phyloP scores from a whole-genome alignment of 2,329 filamentous ascomycete species.

The Diaporthe australafricana region DNA sequence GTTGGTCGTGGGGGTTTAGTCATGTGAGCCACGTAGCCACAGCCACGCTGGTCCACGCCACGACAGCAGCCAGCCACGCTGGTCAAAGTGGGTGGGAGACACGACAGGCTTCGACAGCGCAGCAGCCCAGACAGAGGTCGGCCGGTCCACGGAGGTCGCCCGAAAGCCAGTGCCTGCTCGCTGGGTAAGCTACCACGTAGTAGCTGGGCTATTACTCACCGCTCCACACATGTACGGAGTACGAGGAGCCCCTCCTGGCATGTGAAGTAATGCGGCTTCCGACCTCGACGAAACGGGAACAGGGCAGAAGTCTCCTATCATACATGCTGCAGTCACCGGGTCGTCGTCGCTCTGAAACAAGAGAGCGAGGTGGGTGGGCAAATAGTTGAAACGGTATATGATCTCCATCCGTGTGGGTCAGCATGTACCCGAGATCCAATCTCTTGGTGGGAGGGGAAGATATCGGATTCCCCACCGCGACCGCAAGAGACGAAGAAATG shows the following conservation, averaged over 20 bases:
- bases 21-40: conserved; percentile 24
- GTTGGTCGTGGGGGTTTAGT: conserved; percentile 33
- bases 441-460: neutral
- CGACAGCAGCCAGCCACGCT: neutral
- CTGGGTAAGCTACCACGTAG: conserved; percentile 1
- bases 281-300: neutral
- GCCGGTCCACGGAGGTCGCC: conserved; percentile 10
- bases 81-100: neutral
- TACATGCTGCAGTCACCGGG: neutral
- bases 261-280: conserved; percentile 5
- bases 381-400: conserved; percentile 6
- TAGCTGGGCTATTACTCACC: conserved; percentile 6
- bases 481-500: neutral
- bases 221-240: neutral
- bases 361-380: conserved; percentile 10
- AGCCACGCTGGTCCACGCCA: neutral
- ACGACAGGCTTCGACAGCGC: neutral
- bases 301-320: conserved; percentile 15
- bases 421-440: conserved; percentile 10
- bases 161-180: neutral
- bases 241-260: conserved; percentile 1
- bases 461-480: neutral
- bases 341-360: conserved; percentile 16
- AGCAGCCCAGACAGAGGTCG: neutral
- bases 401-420: conserved; percentile 17